Base-by-base conservation (phyloP, 768 basidiomycete species). In the Lentinus tigrinus region DNA sequence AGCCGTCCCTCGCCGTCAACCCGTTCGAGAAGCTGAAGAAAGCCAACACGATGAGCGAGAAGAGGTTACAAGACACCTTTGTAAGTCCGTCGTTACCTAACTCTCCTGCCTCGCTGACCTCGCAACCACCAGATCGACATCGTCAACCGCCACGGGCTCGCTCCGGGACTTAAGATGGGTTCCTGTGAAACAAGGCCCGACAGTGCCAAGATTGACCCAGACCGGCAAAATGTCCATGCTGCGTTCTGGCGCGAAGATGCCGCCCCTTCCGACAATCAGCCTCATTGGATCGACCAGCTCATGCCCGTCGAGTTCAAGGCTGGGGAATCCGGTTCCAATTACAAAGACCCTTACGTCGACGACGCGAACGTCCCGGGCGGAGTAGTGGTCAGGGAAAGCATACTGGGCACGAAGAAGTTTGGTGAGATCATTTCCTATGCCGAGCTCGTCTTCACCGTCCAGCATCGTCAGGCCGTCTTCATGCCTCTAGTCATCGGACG, bases 281-380 rank as follows among this genome's bases (percentile, higher is more conserved):
- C 57, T 1, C 57, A 58, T 23, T 60, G 58, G 58, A n/a, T 31
- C 1, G 58, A 60, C 24, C 58, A 60, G 34, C 7, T 60, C 17
- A 39, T 60, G 26, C 19, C 53, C 16, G 47, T 54, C 21, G 52
- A 59, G 52, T 54, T 59, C 52, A 59, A 50, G 28, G 4, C 31
- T 14, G 4, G 40, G n/a, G n/a, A n/a, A n/a, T n/a, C n/a, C n/a
- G n/a, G n/a, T n/a, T n/a, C 40, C 7, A 17, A 21, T 23, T 47
- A n/a, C 17, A 11, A 36, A 6, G 57, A 58, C n/a, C 51, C 52
- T 5, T 58, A 37, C 46, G 51, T n/a, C n/a, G n/a, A n/a, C n/a
- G n/a, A n/a, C n/a, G n/a, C n/a, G n/a, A n/a, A 53, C 46, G 52
- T 48, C 16, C n/a, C 13, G 13, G 36, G 34, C 13, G 24, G 17